Evolutionary conservation across 768 basidiomycete species (phyloP), one percentile per base, ranked within the genome.

Genomic region (Kwoniella mangroviensis): DNA sequence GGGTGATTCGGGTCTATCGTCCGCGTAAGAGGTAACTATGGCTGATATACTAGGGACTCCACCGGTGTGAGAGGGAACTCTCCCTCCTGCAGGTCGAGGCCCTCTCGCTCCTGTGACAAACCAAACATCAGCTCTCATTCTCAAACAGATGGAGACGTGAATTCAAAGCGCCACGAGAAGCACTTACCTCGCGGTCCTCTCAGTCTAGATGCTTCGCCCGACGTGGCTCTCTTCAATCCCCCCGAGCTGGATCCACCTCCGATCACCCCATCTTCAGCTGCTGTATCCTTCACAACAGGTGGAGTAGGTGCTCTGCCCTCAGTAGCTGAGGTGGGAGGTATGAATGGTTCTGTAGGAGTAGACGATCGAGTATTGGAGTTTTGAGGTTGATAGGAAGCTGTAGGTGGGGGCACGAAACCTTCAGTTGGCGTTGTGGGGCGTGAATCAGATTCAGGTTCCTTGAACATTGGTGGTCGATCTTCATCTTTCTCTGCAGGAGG

Each of bases 101-200:
- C 77, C 77, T 67, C 77, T 56, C 7, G 77, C 77, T 40, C 73
- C 73, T 74, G 24, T 15, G 58, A 54, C 26, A 40, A 34, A 22
- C 12, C 22, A 5, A 17, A n/a, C 34, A 26, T 65, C 21, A 55
- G 60, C 67, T 62, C 4, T 34, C 34, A 34, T 7, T 1, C 34
- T 34, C 1, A 7, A 7, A 34, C 34, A 34, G 34, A 34, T 34
- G 34, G 34, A 34, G 34, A 7, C 34, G 34, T 34, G 34, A 34
- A 34, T 1, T 34, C 34, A 0, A 7, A 34, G 34, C 6, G 3
- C 34, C 34, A 7, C 34, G 34, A n/a, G 24, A 21, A 15, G 21
- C 7, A 65, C 73, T 65, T 41, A 64, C 77, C 79, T 53, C 79
- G 68, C 0, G 79, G 79, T 19, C 79, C 79, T 55, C 77, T 67